A percentile compares a stretch with the other conserved stretches of the same genome.
These are phyloP conservation scores for Yamadazyma sp. DNA, from an alignment of 1,139 yeast genomes.

Conservation along the genomic window DNA sequence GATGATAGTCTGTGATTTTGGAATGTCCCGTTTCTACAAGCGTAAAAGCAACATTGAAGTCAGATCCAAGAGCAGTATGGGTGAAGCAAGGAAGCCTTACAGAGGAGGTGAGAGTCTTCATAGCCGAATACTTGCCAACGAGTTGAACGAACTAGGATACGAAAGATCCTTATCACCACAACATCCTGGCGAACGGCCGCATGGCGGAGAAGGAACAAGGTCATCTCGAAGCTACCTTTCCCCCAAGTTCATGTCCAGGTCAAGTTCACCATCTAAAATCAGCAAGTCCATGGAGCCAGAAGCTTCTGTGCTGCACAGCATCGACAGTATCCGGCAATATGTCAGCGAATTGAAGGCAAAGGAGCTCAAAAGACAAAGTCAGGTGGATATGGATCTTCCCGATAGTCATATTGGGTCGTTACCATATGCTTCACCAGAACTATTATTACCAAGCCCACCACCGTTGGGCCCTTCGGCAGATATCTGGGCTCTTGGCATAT, in stretches of 20 bases:
- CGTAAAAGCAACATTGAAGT: slow-evolving; percentile 19
- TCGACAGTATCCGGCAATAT: slow-evolving; percentile 17
- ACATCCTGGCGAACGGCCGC: slow-evolving; percentile 6
- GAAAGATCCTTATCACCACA: slow-evolving; percentile 5
- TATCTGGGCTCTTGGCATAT: slow-evolving; percentile 88
- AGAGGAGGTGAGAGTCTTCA: slow-evolving; percentile 33
- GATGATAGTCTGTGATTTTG: slow-evolving; percentile 78
- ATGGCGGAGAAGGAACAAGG: slow-evolving; percentile 5
- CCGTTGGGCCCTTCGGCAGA: slow-evolving; percentile 76
- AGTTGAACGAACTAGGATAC: slow-evolving; percentile 8
- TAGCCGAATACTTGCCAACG: slow-evolving; percentile 14
- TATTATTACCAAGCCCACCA: slow-evolving; percentile 64
- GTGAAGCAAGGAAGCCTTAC: slow-evolving; percentile 36
- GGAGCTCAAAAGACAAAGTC: slow-evolving; percentile 19
- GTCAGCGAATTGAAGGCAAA: slow-evolving; percentile 16
- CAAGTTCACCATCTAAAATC: slow-evolving; percentile 14
- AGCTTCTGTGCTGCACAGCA: slow-evolving; percentile 11
- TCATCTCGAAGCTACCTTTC: slow-evolving; percentile 1
- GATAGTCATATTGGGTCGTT: slow-evolving; percentile 80
- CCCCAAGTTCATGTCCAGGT: slow-evolving; percentile 26
- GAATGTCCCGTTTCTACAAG: slow-evolving; percentile 58
- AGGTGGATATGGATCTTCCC: slow-evolving; percentile 39
- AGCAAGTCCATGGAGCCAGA: slow-evolving; percentile 1
- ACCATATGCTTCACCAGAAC: slow-evolving; percentile 91
- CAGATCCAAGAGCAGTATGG: slow-evolving; percentile 49